Conservation (phyloP, 257 asterid species). For the Linaria vulgaris region DNA sequence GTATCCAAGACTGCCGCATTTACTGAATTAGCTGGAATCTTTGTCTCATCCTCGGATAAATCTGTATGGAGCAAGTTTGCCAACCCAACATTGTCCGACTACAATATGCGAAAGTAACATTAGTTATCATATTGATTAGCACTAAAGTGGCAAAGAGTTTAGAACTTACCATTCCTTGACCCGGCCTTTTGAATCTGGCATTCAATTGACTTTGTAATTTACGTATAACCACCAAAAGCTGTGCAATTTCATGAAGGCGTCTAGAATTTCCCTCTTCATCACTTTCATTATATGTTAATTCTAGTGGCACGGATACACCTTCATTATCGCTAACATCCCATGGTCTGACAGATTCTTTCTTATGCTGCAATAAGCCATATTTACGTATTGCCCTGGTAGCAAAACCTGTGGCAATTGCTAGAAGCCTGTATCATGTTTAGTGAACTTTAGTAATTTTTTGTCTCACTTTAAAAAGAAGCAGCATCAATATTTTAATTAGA, state of each 20-base stretch:
- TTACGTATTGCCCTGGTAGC: slow-evolving; percentile 70
- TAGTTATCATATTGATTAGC: slow-evolving; percentile 5
- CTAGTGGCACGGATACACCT: slow-evolving; percentile 33
- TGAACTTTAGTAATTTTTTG: slow-evolving; percentile 15
- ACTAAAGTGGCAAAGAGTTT: slow-evolving; percentile 24
- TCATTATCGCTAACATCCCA: slow-evolving; percentile 37
- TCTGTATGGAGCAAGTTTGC: slow-evolving; percentile 36
- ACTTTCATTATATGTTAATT: slow-evolving; percentile 39
- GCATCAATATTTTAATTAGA: no score
- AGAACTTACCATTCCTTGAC: slow-evolving; percentile 60
- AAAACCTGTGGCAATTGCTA: slow-evolving; percentile 73
- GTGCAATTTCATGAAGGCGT: slow-evolving; percentile 72
- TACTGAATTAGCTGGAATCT: slow-evolving; percentile 44
- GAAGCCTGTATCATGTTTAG: slow-evolving; percentile 75
- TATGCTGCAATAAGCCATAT: slow-evolving; percentile 67
- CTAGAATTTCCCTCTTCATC: slow-evolving; percentile 43
- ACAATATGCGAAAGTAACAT: slow-evolving; percentile 26
- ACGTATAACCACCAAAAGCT: slow-evolving; percentile 68
- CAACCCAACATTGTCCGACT: slow-evolving; percentile 56
- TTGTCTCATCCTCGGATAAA: slow-evolving; percentile 52
- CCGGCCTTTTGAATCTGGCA: slow-evolving; percentile 65
- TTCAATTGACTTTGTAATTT: slow-evolving; percentile 66
- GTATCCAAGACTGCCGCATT: slow-evolving; percentile 42
- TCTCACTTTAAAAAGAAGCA: no score
- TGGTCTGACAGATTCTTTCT: slow-evolving; percentile 45